These are phyloP conservation scores for Melastoma candidum DNA, from an alignment of 441 rosid genomes.

Conservation along the genomic window DNA sequence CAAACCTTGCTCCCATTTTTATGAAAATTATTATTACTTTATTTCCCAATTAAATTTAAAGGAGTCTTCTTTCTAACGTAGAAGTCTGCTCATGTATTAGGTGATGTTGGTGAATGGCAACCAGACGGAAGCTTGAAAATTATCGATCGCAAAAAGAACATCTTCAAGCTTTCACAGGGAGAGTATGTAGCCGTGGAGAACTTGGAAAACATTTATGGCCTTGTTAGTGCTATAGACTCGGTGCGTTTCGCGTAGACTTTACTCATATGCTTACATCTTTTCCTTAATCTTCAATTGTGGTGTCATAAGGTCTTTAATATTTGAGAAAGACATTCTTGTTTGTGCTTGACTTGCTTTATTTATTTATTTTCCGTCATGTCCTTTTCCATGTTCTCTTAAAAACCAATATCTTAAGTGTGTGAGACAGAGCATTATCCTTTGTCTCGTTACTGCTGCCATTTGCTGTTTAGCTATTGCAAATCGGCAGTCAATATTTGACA, in stretches of 20 bases:
- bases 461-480: too few relatives aligned
- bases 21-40: too few relatives aligned
- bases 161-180: constrained; percentile 97
- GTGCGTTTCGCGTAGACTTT: constrained; percentile 25
- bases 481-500: too few relatives aligned
- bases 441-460: too few relatives aligned
- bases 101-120: constrained; percentile 98
- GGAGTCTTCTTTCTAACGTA: constrained; percentile 1
- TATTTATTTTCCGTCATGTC: too few relatives aligned
- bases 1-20: too few relatives aligned
- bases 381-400: too few relatives aligned
- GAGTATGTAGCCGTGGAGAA: constrained; percentile 96
- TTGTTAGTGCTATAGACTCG: constrained; percentile 50
- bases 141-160: constrained; percentile 86
- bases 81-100: constrained; percentile 27
- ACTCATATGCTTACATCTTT: background rate
- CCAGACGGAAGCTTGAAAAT: constrained; percentile 91
- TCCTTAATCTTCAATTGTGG: background rate
- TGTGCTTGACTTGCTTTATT: too few relatives aligned
- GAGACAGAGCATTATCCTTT: too few relatives aligned
- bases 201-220: constrained; percentile 69
- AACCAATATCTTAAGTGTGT: too few relatives aligned
- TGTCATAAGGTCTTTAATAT: too few relatives aligned
- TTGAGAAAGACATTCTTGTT: too few relatives aligned
- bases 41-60: background rate